A percentile compares a stretch with the other conserved stretches of the same genome.
Evolutionary conservation across 2,329 filamentous ascomycete genomes (phyloP).

Genomic region (Byssochlamys sp.): DNA sequence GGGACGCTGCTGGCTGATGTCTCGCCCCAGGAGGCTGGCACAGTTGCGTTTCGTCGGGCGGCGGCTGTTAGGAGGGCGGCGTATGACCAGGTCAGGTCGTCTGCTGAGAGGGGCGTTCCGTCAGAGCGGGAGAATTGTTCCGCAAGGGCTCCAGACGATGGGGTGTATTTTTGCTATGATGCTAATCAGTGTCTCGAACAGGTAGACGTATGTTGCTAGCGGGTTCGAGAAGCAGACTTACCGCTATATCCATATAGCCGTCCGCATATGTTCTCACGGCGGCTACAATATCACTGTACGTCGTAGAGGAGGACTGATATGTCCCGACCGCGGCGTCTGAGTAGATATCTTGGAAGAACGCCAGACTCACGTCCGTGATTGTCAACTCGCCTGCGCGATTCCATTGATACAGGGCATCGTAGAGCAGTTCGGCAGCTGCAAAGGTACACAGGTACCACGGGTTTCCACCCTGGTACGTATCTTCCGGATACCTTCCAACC

Average conservation of each 20-base stretch:
- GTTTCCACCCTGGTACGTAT: constrained; percentile 66
- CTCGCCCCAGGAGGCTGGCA: constrained; percentile 16
- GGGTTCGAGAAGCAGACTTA: constrained; percentile 7
- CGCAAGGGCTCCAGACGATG: constrained; percentile 17
- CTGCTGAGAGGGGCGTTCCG: constrained; percentile 27
- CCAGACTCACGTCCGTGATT: constrained; percentile 55
- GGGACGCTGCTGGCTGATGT: constrained; percentile 10
- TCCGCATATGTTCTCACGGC: constrained; percentile 55
- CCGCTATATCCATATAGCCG: constrained; percentile 39
- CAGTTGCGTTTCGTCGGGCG: constrained; percentile 9
- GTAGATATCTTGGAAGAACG: constrained; percentile 62
- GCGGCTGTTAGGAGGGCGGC: constrained; percentile 27
- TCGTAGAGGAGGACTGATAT: constrained; percentile 47
- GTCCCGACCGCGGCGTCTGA: constrained; percentile 51
- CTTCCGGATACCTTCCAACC: constrained; percentile 61
- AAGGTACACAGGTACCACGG: constrained; percentile 71
- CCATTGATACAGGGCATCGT: constrained; percentile 65
- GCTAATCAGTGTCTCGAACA: not conserved
- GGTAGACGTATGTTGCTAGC: not conserved
- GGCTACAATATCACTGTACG: constrained; percentile 38
- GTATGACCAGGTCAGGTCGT: constrained; percentile 34
- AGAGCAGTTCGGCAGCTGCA: constrained; percentile 68
- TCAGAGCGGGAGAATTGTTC: constrained; percentile 29
- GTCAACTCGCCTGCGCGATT: constrained; percentile 53
- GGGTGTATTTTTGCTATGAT: constrained; percentile 15